These are phyloP conservation scores for Amanita muscaria DNA, from an alignment of 768 basidiomycete species.

Conservation along the genomic window DNA sequence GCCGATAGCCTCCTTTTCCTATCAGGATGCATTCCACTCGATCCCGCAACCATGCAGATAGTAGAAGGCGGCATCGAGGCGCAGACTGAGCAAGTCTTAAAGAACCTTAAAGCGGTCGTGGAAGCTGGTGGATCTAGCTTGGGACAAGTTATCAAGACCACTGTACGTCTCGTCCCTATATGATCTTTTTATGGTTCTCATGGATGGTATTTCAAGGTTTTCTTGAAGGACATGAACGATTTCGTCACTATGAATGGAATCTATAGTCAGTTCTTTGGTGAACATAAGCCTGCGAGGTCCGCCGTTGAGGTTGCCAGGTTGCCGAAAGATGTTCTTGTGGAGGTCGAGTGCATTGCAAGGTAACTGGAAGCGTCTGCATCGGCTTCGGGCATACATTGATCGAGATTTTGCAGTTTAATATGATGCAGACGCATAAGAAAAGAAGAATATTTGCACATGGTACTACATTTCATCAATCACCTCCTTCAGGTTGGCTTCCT, in stretches of 20 bases:
- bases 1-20: slow-evolving; percentile 79
- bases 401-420: too few relatives aligned
- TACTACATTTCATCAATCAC: slow-evolving; percentile 78
- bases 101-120: slow-evolving; percentile 78
- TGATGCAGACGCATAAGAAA: not conserved
- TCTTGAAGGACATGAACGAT: slow-evolving; percentile 89
- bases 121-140: slow-evolving; percentile 74
- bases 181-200: not conserved
- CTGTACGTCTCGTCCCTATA: slow-evolving; percentile 39
- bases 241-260: slow-evolving; percentile 76
- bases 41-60: slow-evolving; percentile 62
- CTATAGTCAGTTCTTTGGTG: slow-evolving; percentile 80
- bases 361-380: too few relatives aligned
- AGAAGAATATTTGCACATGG: slow-evolving; percentile 6
- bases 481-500: slow-evolving; percentile 71
- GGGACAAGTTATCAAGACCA: slow-evolving; percentile 84
- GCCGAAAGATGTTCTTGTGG: slow-evolving; percentile 86
- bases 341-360: slow-evolving; percentile 87
- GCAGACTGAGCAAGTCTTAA: slow-evolving; percentile 77
- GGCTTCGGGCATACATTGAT: too few relatives aligned
- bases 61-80: slow-evolving; percentile 68
- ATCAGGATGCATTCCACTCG: slow-evolving; percentile 83
- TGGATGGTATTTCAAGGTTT: slow-evolving; percentile 47
- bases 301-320: slow-evolving; percentile 84
- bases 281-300: slow-evolving; percentile 88